These are phyloP conservation scores for Backusella parvicylindrica DNA, from an alignment of 192 early-diverging fungal genomes.

Conservation along the genomic window DNA sequence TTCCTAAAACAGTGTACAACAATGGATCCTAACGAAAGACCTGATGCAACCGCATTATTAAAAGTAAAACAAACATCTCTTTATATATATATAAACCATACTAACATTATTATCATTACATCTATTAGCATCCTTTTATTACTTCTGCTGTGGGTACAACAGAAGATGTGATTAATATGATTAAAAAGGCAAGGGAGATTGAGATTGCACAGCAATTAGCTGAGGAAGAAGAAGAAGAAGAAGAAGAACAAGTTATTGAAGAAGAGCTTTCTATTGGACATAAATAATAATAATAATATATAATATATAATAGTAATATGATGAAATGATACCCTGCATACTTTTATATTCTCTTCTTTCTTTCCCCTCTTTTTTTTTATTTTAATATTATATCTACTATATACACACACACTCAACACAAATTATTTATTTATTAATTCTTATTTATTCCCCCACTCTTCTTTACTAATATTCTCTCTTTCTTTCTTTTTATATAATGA, in stretches of 20 bases:
- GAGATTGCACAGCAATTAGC: conserved; percentile 8
- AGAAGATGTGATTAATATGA: conserved; percentile 44
- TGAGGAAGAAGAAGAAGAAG: conserved; percentile 9
- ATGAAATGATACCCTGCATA: not conserved
- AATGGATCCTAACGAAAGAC: conserved; percentile 69
- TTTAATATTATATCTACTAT: not conserved
- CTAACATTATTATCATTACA: not conserved
- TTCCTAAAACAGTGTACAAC: conserved; percentile 70
- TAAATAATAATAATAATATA: not conserved
- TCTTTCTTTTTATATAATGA: not conserved
- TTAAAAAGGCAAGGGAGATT: conserved; percentile 19
- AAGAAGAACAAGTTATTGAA: conserved; percentile 4
- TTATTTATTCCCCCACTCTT: not conserved
- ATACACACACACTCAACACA: not conserved
- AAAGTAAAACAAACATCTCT: conserved; percentile 31
- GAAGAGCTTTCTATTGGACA: not conserved
- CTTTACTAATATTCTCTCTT: too few species aligned
- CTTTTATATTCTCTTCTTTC: not conserved
- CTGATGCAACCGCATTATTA: conserved; percentile 66
- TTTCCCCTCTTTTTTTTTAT: not conserved
- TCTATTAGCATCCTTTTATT: conserved; percentile 50
- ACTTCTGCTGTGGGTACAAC: conserved; percentile 57
- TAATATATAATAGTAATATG: not conserved
- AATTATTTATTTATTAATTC: not conserved
- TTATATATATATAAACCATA: not conserved